Percentiles rank a stretch among this genome's conserved stretches.
Conservation (phyloP, 441 rosid species). For the Gossypium lobatum region DNA sequence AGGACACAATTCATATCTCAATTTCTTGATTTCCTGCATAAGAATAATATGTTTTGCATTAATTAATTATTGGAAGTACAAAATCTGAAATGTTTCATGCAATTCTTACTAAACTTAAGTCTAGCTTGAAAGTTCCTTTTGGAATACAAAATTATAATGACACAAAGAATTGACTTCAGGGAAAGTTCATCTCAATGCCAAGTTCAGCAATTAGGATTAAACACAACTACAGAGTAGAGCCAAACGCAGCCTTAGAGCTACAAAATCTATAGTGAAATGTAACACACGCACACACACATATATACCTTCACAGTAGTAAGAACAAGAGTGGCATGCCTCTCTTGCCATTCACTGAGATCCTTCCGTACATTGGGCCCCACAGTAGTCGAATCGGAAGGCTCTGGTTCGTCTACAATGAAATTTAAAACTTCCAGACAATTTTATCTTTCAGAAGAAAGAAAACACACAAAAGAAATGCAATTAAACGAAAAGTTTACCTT, state of each 20-base stretch:
- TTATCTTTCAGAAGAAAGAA: neutral
- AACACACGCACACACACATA: neutral
- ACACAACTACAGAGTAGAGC: neutral
- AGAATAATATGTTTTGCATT: neutral
- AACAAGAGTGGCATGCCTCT: constrained; percentile 65
- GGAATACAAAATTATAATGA: neutral
- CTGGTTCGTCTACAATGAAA: constrained; percentile 30
- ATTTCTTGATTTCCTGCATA: constrained; percentile 52
- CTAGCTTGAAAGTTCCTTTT: neutral
- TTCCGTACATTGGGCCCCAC: constrained; percentile 43
- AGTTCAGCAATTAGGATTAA: neutral
- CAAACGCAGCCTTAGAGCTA: neutral
- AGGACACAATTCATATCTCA: constrained; percentile 63
- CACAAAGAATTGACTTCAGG: neutral
- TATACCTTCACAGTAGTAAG: constrained; percentile 60
- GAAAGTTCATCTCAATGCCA: neutral
- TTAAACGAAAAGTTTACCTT: constrained; percentile 24
- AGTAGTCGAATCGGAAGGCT: constrained; percentile 26
- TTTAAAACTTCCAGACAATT: constrained; percentile 12
- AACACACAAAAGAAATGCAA: neutral
- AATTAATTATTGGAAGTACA: neutral
- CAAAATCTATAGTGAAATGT: neutral
- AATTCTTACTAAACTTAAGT: neutral
- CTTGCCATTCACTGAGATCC: constrained; percentile 67
- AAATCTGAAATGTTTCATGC: neutral